Evolutionary conservation across 768 basidiomycete species (phyloP).

Genomic region (Leccinum subgranulosum): DNA sequence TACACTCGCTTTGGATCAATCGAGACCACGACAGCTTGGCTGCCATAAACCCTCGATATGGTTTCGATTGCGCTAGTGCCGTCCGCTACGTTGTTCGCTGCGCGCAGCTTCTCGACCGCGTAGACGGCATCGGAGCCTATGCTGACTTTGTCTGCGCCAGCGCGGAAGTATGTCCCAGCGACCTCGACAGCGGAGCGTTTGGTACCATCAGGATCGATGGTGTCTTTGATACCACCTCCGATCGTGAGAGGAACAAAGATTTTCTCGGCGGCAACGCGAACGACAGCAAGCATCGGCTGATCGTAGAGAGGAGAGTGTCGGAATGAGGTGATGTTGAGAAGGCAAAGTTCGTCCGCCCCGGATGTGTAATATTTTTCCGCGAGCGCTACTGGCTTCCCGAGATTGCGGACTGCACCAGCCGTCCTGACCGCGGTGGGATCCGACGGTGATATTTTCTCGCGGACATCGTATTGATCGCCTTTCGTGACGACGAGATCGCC

Average conservation of each 20-base stretch:
- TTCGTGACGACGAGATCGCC: constrained; percentile 99
- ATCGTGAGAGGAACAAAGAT: constrained; percentile 98
- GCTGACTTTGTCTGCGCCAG: constrained; percentile 97
- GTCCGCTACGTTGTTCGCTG: constrained; percentile 46
- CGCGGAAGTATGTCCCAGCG: constrained; percentile 93
- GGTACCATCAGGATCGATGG: constrained; percentile 93
- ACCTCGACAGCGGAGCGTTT: constrained; percentile 85
- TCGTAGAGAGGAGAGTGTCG: constrained; percentile 92
- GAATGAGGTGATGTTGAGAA: constrained; percentile 99
- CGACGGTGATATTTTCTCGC: constrained; percentile 58
- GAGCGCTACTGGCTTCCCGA: constrained; percentile 94
- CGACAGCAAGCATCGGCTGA: constrained; percentile 98
- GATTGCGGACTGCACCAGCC: constrained; percentile 86
- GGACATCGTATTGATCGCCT: constrained; percentile 98
- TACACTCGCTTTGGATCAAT: constrained; percentile 89
- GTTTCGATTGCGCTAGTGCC: constrained; percentile 89
- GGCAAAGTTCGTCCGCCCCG: constrained; percentile 94
- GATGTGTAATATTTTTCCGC: constrained; percentile 80
- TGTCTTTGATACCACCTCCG: constrained; percentile 97
- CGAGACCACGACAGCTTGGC: constrained; percentile 97
- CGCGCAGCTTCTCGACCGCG: constrained; percentile 81
- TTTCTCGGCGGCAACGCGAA: constrained; percentile 81
- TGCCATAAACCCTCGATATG: constrained; percentile 85
- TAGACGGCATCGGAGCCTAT: constrained; percentile 96
- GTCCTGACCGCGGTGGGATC: constrained; percentile 36